Evolutionary conservation across 208 protist genomes (phyloP), one percentile per base, ranked within the genome.

Genomic region (Crithidia thermophila): DNA sequence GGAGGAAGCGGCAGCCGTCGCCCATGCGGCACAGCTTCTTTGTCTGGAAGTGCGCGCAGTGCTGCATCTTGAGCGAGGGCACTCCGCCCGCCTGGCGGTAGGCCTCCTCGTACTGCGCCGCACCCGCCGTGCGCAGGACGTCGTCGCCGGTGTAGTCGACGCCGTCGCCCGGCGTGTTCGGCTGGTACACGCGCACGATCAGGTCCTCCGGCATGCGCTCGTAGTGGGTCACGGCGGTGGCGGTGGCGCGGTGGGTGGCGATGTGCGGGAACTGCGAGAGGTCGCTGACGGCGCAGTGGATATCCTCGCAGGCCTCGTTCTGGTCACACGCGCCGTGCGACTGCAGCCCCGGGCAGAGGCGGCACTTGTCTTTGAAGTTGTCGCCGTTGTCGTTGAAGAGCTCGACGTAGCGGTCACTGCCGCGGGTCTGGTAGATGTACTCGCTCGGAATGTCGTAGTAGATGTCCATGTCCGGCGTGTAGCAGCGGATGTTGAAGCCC

Each of bases 11-110:
- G 67, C 88, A 94, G 58, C 79, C 79, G 49, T 83, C 78, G 28
- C 88, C 88, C 66, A 88, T 74, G 63, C 88, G 88, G 72, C 88
- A 94, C 55, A 94, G 51, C 67, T 81, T 75, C 71, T 94, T 91
- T 13, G 75, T 84, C 21, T 84, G 80, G 62, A 94, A 94, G 73
- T 94, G 88, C 7, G 85, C 84, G 52, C 88, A 94, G 69, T 94
- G 88, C 68, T 94, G 88, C 84, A 94, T 91, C 65, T 87, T 91
- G 39, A 84, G 75, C 28, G 67, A 60, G 9, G 82, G 80, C 42
- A 79, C 65, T 6, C 37, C 66, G 28, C 78, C 74, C 14, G 62
- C 68, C 30, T 67, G 65, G 13, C 59, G 58, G 61, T 74, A 88
- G 11, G 76, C 83, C 23, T 81, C 75, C 75, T 89, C 73, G 61